These are phyloP conservation scores for Sarocladium strictum DNA, from an alignment of 2,329 filamentous ascomycete species.

Conservation along the genomic window DNA sequence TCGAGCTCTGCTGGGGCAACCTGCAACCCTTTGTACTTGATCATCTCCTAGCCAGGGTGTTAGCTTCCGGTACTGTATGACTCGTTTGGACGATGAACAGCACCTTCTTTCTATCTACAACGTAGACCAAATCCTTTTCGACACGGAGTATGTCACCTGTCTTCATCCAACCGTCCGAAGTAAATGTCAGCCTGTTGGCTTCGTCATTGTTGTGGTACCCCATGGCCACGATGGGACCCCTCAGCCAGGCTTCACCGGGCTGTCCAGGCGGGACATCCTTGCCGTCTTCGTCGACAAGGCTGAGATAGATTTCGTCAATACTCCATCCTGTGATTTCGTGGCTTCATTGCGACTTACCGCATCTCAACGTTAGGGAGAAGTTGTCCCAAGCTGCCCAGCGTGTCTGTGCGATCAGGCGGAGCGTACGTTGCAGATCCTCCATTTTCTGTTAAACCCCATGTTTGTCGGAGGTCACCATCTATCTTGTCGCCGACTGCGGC, in stretches of 20 bases:
- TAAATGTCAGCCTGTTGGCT: conserved; percentile 57
- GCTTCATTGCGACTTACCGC: conserved; percentile 16
- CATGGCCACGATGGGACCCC: conserved; percentile 65
- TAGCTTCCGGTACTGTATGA: conserved; percentile 22
- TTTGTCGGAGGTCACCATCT: conserved; percentile 38
- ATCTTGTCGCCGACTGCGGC: conserved; percentile 43
- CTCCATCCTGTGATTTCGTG: neutral
- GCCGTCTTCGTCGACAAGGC: conserved; percentile 33
- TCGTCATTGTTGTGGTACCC: conserved; percentile 66
- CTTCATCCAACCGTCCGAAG: conserved; percentile 58
- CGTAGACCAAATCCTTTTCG: conserved; percentile 64
- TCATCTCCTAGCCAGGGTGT: conserved; percentile 43
- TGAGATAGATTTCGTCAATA: neutral
- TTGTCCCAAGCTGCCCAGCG: conserved; percentile 38
- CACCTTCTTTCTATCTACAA: conserved; percentile 73
- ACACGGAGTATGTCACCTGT: conserved; percentile 74
- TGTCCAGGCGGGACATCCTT: conserved; percentile 31
- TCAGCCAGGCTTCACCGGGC: conserved; percentile 59
- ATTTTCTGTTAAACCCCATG: conserved; percentile 55
- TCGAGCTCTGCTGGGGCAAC: conserved; percentile 62
- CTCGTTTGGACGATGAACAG: neutral
- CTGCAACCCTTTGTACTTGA: conserved; percentile 55
- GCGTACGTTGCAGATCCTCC: conserved; percentile 41
- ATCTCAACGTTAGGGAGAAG: conserved; percentile 23
- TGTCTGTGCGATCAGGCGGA: conserved; percentile 31